These are phyloP conservation scores for Umbilicaria muhlenbergii DNA, from an alignment of 495 filamentous ascomycete genomes.

Conservation along the genomic window DNA sequence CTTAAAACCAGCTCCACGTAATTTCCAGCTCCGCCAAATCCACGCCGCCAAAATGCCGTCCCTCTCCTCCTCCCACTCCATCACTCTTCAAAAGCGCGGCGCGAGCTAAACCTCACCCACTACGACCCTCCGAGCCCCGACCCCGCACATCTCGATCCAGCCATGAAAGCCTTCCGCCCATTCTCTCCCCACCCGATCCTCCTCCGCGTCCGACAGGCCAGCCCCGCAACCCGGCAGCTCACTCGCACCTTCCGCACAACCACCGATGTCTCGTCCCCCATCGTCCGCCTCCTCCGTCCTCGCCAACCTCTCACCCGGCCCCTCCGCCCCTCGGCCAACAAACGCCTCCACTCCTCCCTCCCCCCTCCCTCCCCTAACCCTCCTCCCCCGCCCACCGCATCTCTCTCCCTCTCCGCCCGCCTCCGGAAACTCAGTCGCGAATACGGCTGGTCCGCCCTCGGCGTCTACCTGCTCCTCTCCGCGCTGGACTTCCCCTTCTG, in stretches of 20 bases:
- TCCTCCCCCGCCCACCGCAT: constrained; percentile 4
- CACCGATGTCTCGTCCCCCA: background rate
- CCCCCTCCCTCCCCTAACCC: constrained; percentile 1
- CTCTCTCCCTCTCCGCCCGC: constrained; percentile 46
- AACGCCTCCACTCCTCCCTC: background rate
- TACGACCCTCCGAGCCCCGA: no score
- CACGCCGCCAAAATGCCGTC: no score
- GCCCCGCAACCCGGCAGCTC: background rate
- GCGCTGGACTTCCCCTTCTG: constrained; percentile 91
- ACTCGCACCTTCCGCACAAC: background rate
- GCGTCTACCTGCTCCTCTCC: constrained; percentile 70
- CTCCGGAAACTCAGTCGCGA: constrained; percentile 75
- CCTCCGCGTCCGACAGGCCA: background rate
- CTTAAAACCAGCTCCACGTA: no score
- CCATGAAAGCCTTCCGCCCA: background rate
- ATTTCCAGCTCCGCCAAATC: no score
- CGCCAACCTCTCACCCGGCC: background rate
- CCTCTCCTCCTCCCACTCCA: no score
- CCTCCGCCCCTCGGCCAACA: background rate
- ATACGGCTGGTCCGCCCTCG: constrained; percentile 89
- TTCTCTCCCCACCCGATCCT: background rate
- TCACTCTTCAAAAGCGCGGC: no score
- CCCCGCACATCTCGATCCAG: no score
- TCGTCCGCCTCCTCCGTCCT: background rate
- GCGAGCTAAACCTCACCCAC: no score